Conservation (phyloP, 1,284 basidiomycete species). For the Malassezia psittaci region DNA sequence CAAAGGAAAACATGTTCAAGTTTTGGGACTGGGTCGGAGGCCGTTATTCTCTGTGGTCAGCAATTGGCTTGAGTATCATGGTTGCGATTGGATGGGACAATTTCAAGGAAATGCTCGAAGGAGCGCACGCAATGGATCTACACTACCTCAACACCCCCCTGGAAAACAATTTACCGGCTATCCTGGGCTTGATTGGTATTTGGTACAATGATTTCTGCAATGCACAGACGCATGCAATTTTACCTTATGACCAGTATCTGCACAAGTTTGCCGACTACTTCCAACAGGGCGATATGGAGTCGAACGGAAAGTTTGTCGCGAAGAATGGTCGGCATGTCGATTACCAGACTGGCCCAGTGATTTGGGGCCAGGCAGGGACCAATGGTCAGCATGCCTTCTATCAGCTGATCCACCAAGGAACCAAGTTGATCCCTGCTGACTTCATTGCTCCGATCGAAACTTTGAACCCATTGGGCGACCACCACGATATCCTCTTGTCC, state of each 20-base stretch:
- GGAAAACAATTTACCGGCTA: constrained; percentile 82
- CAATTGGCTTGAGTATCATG: constrained; percentile 89
- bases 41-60: constrained; percentile 94
- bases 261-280: constrained; percentile 99
- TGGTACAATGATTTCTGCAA: constrained; percentile 99
- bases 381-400: constrained; percentile 99
- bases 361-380: constrained; percentile 96
- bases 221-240: constrained; percentile 82
- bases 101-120: constrained; percentile 78
- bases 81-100: constrained; percentile 86
- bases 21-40: constrained; percentile 99
- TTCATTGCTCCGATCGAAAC: constrained; percentile 89
- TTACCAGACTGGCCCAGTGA: constrained; percentile 96
- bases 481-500: constrained; percentile 91
- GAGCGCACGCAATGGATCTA: constrained; percentile 94
- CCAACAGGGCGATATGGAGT: constrained; percentile 99
- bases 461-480: constrained; percentile 76
- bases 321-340: constrained; percentile 82
- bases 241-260: constrained; percentile 97
- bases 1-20: constrained; percentile 90
- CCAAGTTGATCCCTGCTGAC: constrained; percentile 66
- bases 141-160: constrained; percentile 83
- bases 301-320: constrained; percentile 91
- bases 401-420: constrained; percentile 79
- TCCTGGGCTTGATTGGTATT: constrained; percentile 81